Evolutionary conservation across 352 stramenopile species (phyloP), one percentile per base, ranked within the genome.

Genomic region (Blastocystis sp.): DNA sequence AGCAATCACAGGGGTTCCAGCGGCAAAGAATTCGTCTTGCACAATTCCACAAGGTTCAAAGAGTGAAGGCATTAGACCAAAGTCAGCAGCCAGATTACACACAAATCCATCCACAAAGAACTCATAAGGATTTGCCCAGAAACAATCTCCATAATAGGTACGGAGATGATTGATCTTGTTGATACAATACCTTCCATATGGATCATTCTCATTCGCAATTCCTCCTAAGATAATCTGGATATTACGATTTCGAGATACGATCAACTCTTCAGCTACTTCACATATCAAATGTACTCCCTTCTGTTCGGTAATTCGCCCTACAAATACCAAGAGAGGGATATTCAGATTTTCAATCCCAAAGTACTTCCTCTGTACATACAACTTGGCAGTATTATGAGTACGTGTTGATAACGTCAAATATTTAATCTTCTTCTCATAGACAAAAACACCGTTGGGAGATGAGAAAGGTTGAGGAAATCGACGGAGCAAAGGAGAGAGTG

Each of bases 31-130:
- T 43, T 89, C 88, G 37, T 89, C 83, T 49, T 89, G 88, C 1
- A 89, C 88, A 63, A 89, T 89, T 42, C 88, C 88, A 32, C 87
- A 88, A 1, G 88, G 88, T 69, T 89, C 88, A 56, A 89, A 89
- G 29, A 89, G 59, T 5, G 87, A 89, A 4, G 88, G 88, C 88
- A 89, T 89, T 32, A 89, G 54, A 43, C 88, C 63, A 65, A 89
- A 89, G 58, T 89, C 88, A 19, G 58, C 65, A 12, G 66, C 88
- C 24, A 89, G 80, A 69, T 89, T 89, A 39, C 88, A 88, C 39
- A 89, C 52, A 43, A 74, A 67, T 11, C 88, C 88, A 66, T 89
- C 88, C 3, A 78, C 89, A 56, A 89, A 89, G 78, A 89, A 89
- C n/a, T 86, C 80, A 57, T 61, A 49, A 6, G 88, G 88, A 67